phyloP scores from a whole-genome alignment of 306 rosid genomes.

The Gynostemma pentaphyllum region DNA sequence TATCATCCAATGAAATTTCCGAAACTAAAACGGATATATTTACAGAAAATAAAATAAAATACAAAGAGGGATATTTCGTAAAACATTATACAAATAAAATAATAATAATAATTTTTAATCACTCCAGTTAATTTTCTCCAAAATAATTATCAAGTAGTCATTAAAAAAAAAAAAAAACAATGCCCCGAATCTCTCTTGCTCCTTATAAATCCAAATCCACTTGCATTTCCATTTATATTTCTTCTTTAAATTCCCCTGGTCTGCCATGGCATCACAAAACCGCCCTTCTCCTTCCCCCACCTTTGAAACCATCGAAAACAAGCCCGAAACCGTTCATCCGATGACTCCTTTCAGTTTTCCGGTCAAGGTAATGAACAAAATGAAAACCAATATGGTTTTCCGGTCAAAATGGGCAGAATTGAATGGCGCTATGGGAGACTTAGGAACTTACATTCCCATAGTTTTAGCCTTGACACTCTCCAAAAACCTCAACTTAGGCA shows the following conservation, averaged over 20 bases:
- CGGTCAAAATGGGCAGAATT: conserved; percentile 55
- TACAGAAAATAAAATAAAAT: too few relatives aligned
- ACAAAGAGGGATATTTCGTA: too few relatives aligned
- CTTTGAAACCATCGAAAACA: conserved; percentile 6
- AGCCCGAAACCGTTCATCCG: background rate
- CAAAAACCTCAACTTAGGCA: conserved; percentile 50
- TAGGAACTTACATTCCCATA: conserved; percentile 74
- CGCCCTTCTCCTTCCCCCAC: background rate
- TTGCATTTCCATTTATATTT: background rate
- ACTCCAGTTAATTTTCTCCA: too few relatives aligned
- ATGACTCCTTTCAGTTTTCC: background rate
- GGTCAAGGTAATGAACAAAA: background rate
- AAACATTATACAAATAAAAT: too few relatives aligned
- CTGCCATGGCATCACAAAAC: conserved; percentile 5
- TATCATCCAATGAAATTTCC: too few relatives aligned
- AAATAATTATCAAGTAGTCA: too few relatives aligned
- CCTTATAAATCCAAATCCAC: background rate
- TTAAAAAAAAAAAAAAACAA: too few relatives aligned
- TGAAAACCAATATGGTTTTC: conserved; percentile 28
- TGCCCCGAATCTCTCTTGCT: background rate
- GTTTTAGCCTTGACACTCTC: conserved; percentile 50
- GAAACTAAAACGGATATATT: too few relatives aligned
- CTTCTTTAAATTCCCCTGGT: background rate
- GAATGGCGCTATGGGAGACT: conserved; percentile 79
- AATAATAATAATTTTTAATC: too few relatives aligned